Percentiles rank a stretch among this genome's conserved stretches.
These are phyloP conservation scores for Picea sitchensis DNA, from an alignment of 75 land plant genomes.

Conservation along the genomic window DNA sequence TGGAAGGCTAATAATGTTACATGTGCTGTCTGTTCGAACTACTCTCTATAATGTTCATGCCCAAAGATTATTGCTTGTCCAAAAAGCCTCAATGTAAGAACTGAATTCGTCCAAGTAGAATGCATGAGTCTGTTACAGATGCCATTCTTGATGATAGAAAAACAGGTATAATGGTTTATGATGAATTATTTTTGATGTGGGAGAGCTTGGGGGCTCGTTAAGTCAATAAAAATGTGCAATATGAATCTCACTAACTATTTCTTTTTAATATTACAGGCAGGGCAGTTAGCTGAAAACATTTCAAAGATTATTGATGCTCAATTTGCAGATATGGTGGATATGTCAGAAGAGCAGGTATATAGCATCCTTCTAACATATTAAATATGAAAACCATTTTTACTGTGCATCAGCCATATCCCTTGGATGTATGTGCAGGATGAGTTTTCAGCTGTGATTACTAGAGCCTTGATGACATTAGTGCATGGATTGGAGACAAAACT, in stretches of 20 bases:
- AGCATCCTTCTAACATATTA: neutral
- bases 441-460: constrained; percentile 95
- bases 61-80: neutral
- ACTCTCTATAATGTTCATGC: neutral
- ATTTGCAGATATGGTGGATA: constrained; percentile 77
- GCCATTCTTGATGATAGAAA: neutral
- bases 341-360: constrained; percentile 96
- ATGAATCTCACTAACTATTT: neutral
- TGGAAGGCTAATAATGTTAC: neutral
- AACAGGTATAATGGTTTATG: neutral
- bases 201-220: neutral
- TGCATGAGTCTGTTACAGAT: neutral
- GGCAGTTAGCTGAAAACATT: constrained; percentile 93
- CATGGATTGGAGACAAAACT: constrained; percentile 93
- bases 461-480: constrained; percentile 86
- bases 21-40: neutral
- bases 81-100: neutral
- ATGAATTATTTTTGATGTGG: neutral
- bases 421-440: constrained; percentile 71
- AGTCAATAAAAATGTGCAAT: neutral
- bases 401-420: too few relatives aligned
- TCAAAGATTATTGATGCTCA: constrained; percentile 88
- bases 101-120: neutral
- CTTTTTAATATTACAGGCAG: constrained; percentile 60
- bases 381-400: neutral